Base-by-base conservation (phyloP, 2,329 filamentous ascomycete species). In the Diplodia sapinea region DNA sequence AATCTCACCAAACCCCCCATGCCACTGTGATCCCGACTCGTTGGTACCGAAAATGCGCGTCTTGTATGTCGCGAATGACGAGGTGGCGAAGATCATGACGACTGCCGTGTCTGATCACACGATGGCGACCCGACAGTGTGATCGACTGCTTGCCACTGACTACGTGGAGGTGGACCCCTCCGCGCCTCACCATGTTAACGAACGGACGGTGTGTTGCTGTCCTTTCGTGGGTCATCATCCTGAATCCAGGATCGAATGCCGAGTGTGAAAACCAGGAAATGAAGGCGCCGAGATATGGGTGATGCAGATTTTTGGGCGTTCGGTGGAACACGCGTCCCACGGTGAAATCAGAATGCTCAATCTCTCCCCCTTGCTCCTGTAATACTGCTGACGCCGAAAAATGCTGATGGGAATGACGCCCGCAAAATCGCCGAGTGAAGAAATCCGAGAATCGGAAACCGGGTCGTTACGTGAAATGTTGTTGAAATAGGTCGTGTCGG, bases 401-500 rank as follows among this genome's bases (percentile, higher is more conserved):
- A 66, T 59, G 64, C 64, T 59, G 29, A 31, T 33, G 20, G 57
- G 50, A 43, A 62, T 62, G 57, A 62, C 57, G 57, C 57, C 57
- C 57, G 57, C 57, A 20, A 31, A 62, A 62, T 36, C 50, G 57
- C 57, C 57, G 57, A 59, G 56, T 7, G 43, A 47, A n/a, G 20
- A 20, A n/a, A 43, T 49, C 56, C 38, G 40, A 61, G 55, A 12
- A 47, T 43, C 31, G n/a, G 15, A 17, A 49, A 50, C n/a, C 40
- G 47, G 13, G 57, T 62, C 57, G 29, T 50, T n/a, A 62, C n/a
- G 8, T 50, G 23, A 11, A 47, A 62, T 31, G 15, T 33, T 26
- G 17, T 62, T 31, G 40, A 29, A 49, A 6, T 20, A 29, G 29
- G 40, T 29, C 57, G 57, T 62, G 29, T 50, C 40, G 40, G 17